Conservation (phyloP, 2,329 filamentous ascomycete genomes). For the Fusarium pilosicola region DNA sequence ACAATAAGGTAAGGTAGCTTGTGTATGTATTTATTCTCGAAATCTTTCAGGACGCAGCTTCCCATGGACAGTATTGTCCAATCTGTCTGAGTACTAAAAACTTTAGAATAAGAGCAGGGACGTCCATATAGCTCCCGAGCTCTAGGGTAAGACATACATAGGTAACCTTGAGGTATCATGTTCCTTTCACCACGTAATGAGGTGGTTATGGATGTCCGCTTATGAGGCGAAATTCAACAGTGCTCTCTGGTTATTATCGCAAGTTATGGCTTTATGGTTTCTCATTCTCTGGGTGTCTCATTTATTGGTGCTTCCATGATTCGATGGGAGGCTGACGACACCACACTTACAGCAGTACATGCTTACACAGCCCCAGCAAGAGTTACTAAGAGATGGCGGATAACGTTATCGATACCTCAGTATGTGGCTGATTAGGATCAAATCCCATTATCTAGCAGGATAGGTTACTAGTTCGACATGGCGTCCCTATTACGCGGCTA, state of each 20-base stretch:
- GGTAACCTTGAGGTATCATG: not conserved
- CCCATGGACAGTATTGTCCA: not conserved
- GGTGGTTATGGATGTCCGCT: not conserved
- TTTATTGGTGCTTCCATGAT: not conserved
- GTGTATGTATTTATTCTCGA: not conserved
- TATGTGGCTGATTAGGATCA: not conserved
- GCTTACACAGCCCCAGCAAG: not conserved
- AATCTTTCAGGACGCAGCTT: not conserved
- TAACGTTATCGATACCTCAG: not conserved
- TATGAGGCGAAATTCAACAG: not conserved
- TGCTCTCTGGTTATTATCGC: too few relatives aligned
- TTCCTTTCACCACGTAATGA: not conserved
- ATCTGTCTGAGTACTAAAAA: not conserved
- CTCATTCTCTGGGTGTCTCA: not conserved
- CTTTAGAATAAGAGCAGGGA: not conserved
- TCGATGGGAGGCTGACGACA: not conserved
- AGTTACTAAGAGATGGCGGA: not conserved
- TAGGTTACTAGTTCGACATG: not conserved
- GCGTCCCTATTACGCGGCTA: conserved; percentile 2
- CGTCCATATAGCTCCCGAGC: not conserved
- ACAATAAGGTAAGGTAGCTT: not conserved
- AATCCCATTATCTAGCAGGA: not conserved
- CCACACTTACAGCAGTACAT: too few relatives aligned
- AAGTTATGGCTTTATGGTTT: not conserved
- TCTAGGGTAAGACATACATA: not conserved